phyloP scores from a whole-genome alignment of 192 early-diverging fungal genomes.

The Entomortierella chlamydospora region DNA sequence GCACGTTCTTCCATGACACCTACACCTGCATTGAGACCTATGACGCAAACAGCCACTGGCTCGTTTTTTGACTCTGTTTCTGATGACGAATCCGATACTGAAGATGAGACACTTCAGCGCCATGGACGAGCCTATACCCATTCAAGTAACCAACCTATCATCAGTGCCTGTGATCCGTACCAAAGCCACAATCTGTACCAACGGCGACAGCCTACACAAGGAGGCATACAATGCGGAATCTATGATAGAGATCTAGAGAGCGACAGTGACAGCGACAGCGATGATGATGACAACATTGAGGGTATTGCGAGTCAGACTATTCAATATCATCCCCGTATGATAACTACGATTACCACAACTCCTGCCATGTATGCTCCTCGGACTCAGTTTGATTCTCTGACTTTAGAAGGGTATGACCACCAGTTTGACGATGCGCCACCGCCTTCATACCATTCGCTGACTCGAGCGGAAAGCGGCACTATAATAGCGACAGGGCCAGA shows the following conservation, averaged over 20 bases:
- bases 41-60: not conserved
- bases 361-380: not conserved
- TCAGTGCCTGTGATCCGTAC: no score
- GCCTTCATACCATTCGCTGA: slow-evolving; percentile 37
- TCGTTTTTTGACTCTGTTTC: slow-evolving; percentile 41
- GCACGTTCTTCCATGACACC: not conserved
- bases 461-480: not conserved
- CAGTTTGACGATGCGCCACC: slow-evolving; percentile 37
- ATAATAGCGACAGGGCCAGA: not conserved
- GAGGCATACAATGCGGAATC: not conserved
- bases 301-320: slow-evolving; percentile 2
- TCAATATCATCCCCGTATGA: not conserved
- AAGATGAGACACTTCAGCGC: not conserved
- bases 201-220: not conserved
- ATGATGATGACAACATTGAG: not conserved
- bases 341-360: no score
- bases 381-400: slow-evolving; percentile 3
- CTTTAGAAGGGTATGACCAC: slow-evolving; percentile 30
- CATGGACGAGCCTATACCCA: not conserved
- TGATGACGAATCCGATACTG: slow-evolving; percentile 33
- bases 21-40: no score
- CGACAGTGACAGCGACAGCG: slow-evolving; percentile 2
- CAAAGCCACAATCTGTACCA: not conserved
- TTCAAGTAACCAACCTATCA: not conserved
- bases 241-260: slow-evolving; percentile 14